Evolutionary conservation across 352 stramenopile genomes (phyloP).

Genomic region (Phytophthora hybrid): DNA sequence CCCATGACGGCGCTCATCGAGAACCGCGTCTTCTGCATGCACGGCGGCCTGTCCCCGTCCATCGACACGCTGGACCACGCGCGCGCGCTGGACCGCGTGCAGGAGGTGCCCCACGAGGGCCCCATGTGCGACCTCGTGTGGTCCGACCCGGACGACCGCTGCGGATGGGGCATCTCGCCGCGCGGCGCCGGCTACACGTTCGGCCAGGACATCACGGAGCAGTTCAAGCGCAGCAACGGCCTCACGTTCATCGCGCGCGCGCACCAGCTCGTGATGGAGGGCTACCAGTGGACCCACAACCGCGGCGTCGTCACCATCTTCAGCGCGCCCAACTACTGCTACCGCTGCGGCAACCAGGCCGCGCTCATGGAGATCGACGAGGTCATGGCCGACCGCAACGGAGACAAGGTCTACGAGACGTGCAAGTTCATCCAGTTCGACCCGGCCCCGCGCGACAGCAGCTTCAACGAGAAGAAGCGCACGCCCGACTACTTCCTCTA

Average conservation of each 20-base stretch:
- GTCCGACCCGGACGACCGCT: constrained; percentile 90
- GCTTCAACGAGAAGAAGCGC: constrained; percentile 93
- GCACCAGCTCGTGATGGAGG: constrained; percentile 95
- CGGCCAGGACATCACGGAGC: constrained; percentile 88
- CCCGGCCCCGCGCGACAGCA: constrained; percentile 89
- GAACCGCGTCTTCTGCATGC: constrained; percentile 92
- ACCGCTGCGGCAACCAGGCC: constrained; percentile 96
- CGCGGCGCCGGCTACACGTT: constrained; percentile 90
- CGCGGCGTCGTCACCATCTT: constrained; percentile 94
- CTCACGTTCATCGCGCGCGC: constrained; percentile 89
- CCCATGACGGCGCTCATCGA: constrained; percentile 91
- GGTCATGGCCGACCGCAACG: constrained; percentile 87
- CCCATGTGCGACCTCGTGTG: constrained; percentile 92
- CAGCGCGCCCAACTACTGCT: constrained; percentile 95
- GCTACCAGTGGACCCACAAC: constrained; percentile 94
- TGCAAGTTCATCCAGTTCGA: constrained; percentile 95
- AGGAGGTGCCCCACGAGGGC: constrained; percentile 89
- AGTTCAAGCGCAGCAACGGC: constrained; percentile 92
- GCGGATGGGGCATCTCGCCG: constrained; percentile 88
- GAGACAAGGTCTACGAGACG: constrained; percentile 92
- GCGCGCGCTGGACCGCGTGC: constrained; percentile 82
- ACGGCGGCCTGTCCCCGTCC: constrained; percentile 88
- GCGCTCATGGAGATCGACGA: constrained; percentile 96
- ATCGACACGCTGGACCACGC: constrained; percentile 91
- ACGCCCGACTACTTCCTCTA: constrained; percentile 95